Percentiles rank a stretch among this genome's conserved stretches.
phyloP scores from a whole-genome alignment of 2,329 filamentous ascomycete genomes.

The Botrytis byssoidea region DNA sequence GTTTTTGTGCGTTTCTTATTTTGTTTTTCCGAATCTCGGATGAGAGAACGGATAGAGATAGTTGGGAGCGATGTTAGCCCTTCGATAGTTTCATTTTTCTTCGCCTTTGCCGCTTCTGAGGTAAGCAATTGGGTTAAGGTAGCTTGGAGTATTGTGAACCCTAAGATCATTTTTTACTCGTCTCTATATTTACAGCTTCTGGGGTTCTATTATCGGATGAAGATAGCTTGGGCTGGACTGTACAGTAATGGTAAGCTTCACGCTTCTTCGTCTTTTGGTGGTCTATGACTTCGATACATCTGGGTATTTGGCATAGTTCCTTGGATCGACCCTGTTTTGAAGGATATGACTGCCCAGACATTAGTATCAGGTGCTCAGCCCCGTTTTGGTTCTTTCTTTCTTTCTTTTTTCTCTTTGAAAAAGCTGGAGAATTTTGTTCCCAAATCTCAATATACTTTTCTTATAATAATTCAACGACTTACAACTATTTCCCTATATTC shows the following conservation, averaged over 20 bases:
- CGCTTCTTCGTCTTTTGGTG: neutral
- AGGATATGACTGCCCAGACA: neutral
- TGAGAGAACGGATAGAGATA: neutral
- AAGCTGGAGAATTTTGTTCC: neutral
- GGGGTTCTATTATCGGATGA: neutral
- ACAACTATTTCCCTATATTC: no score
- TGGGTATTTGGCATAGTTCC: neutral
- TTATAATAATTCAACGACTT: no score
- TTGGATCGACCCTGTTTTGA: neutral
- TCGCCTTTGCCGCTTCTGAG: neutral
- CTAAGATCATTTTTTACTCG: neutral
- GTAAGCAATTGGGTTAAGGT: neutral
- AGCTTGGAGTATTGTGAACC: neutral
- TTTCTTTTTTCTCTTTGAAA: neutral
- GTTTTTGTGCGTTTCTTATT: neutral
- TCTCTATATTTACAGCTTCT: neutral
- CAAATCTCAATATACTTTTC: neutral
- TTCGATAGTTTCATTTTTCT: neutral
- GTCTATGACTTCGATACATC: neutral
- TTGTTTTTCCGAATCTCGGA: neutral
- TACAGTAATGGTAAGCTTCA: rapidly evolving
- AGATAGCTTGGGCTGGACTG: neutral
- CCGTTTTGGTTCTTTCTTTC: neutral
- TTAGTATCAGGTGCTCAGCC: no score
- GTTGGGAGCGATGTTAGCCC: neutral